A percentile compares a stretch with the other conserved stretches of the same genome.
Evolutionary conservation across 345 rosid species (phyloP).

Genomic region (Clarkia xantiana): DNA sequence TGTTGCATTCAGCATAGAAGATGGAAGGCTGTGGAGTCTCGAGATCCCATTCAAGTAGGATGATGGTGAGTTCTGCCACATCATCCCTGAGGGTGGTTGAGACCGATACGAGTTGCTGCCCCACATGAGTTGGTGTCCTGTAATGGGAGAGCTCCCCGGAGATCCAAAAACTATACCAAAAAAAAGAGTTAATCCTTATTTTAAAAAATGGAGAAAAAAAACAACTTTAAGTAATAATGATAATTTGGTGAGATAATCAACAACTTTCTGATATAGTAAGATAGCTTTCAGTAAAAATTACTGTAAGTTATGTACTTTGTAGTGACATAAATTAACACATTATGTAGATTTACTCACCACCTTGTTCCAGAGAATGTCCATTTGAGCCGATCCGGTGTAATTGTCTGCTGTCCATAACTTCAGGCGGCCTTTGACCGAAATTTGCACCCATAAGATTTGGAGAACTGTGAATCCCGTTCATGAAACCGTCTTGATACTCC

Average conservation of each 20-base stretch:
- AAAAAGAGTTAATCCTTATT: too few species aligned
- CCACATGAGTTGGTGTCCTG: conserved; percentile 52
- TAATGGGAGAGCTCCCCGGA: conserved; percentile 48
- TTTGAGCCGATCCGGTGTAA: conserved; percentile 18
- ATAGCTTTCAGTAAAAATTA: not conserved
- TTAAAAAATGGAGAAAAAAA: too few species aligned
- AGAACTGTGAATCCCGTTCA: conserved; percentile 16
- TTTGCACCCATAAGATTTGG: conserved; percentile 12
- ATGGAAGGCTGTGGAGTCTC: conserved; percentile 49
- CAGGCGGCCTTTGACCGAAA: conserved; percentile 18
- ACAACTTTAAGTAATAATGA: too few species aligned
- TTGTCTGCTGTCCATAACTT: conserved; percentile 25
- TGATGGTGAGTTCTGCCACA: conserved; percentile 79
- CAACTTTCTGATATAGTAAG: not conserved
- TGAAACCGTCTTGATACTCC: conserved; percentile 31
- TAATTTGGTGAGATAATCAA: not conserved
- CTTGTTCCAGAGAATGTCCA: conserved; percentile 31
- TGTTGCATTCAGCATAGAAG: conserved; percentile 42
- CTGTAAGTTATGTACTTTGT: conserved; percentile 1
- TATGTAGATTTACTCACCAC: conserved; percentile 18
- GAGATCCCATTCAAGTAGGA: conserved; percentile 52
- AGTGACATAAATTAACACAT: not conserved
- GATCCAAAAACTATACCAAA: conserved; percentile 48
- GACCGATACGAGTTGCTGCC: conserved; percentile 45
- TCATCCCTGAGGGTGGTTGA: conserved; percentile 36